Percentiles rank a stretch among this genome's conserved stretches.
These are phyloP conservation scores for Roridomyces roridus DNA, from an alignment of 768 basidiomycete genomes.

Conservation along the genomic window DNA sequence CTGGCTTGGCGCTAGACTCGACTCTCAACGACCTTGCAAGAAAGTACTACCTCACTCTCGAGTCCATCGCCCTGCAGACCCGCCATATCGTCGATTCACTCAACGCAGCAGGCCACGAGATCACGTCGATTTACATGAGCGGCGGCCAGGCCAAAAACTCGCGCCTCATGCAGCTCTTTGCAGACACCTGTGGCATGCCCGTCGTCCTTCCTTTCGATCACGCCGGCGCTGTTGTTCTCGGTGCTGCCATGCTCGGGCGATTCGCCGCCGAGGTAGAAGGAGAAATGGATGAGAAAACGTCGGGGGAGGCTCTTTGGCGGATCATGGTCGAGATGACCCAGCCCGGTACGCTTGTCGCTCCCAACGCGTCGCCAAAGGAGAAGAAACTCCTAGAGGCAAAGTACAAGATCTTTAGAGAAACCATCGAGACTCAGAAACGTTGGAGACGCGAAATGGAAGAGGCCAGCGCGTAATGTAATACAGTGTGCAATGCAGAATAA, in stretches of 20 bases:
- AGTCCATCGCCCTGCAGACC: conserved; percentile 94
- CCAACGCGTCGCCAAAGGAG: conserved; percentile 66
- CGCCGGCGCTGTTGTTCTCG: conserved; percentile 86
- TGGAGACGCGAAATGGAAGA: conserved; percentile 85
- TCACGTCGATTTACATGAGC: conserved; percentile 88
- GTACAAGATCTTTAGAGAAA: conserved; percentile 91
- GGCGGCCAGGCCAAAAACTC: conserved; percentile 92
- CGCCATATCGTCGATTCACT: conserved; percentile 92
- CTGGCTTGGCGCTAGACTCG: conserved; percentile 83
- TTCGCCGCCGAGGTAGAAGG: conserved; percentile 71
- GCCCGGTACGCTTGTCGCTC: conserved; percentile 71
- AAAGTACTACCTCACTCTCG: conserved; percentile 90
- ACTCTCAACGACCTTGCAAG: conserved; percentile 82
- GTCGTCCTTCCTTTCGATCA: conserved; percentile 82
- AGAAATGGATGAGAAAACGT: conserved; percentile 45
- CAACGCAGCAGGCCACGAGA: conserved; percentile 82
- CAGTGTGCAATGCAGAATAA: too few species aligned
- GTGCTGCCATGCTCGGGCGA: conserved; percentile 92
- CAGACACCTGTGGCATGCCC: conserved; percentile 81
- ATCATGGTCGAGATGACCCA: conserved; percentile 99
- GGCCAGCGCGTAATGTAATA: conserved; percentile 40
- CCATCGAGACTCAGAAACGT: conserved; percentile 84
- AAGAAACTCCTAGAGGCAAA: conserved; percentile 86
- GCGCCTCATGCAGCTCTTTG: conserved; percentile 89
- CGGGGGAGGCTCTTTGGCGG: conserved; percentile 80